Evolutionary conservation across 768 basidiomycete genomes (phyloP).

Genomic region (Podaxis sp.): DNA sequence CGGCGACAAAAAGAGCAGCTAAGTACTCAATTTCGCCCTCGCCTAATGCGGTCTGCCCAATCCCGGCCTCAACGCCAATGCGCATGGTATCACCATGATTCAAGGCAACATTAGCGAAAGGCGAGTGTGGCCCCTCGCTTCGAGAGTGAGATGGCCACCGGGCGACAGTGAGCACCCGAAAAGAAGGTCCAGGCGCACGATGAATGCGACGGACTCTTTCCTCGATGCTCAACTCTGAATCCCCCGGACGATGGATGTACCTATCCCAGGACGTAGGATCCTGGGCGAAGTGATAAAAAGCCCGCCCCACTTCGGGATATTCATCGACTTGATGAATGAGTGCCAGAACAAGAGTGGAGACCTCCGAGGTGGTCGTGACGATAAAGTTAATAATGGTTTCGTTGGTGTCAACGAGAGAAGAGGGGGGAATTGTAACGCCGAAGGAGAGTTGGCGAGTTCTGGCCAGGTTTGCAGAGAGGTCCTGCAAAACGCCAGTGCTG

Average conservation of each 20-base stretch:
- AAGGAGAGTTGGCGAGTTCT: neutral
- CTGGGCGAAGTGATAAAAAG: neutral
- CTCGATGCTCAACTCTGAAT: neutral
- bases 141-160: neutral
- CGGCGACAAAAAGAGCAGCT: neutral
- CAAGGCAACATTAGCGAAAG: neutral
- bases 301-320: neutral
- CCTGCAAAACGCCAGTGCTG: neutral
- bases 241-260: neutral
- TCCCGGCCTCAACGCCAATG: neutral
- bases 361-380: neutral
- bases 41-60: neutral
- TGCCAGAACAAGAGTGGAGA: neutral
- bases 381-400: neutral
- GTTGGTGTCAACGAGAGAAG: neutral
- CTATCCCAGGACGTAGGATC: neutral
- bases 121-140: neutral
- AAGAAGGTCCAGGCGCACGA: neutral
- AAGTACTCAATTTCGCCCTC: neutral
- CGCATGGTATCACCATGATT: neutral
- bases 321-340: neutral
- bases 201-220: neutral
- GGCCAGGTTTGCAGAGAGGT: neutral
- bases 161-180: neutral
- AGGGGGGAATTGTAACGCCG: neutral